phyloP scores from a whole-genome alignment of 345 rosid genomes.

The Melaleuca alternifolia region DNA sequence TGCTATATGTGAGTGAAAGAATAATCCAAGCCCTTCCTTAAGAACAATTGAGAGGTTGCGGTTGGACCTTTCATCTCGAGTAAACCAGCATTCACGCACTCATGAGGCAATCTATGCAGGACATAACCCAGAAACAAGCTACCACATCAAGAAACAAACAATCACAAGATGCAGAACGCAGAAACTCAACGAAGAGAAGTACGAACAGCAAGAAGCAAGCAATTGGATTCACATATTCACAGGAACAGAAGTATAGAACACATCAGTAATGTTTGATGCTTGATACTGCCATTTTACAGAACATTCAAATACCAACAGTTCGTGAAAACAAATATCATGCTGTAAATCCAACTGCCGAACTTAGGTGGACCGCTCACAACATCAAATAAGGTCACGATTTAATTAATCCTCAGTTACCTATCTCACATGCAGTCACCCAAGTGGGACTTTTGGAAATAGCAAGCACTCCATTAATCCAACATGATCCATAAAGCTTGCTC shows the following conservation, averaged over 20 bases:
- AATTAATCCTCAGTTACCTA: not conserved
- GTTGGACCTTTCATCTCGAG: not conserved
- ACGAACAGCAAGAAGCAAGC: not conserved
- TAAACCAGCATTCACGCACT: not conserved
- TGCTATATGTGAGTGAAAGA: not conserved
- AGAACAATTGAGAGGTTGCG: not conserved
- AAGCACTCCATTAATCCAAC: not conserved
- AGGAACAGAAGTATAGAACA: not conserved
- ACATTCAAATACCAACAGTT: not conserved
- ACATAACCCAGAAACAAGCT: not conserved
- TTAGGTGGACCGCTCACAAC: not conserved
- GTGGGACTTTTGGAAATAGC: not conserved
- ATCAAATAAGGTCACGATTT: not conserved
- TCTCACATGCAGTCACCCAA: not conserved
- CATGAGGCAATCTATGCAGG: not conserved
- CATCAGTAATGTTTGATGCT: not conserved
- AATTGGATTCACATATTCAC: not conserved
- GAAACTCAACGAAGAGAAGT: not conserved
- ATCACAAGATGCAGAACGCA: not conserved
- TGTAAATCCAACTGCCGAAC: not conserved
- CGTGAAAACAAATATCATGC: not conserved
- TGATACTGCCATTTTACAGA: not conserved
- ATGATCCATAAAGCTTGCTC: not conserved
- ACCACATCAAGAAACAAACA: not conserved
- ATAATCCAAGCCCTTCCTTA: not conserved